Evolutionary conservation across 805 yeast genomes (phyloP).

Genomic region (Spathaspora boniae): DNA sequence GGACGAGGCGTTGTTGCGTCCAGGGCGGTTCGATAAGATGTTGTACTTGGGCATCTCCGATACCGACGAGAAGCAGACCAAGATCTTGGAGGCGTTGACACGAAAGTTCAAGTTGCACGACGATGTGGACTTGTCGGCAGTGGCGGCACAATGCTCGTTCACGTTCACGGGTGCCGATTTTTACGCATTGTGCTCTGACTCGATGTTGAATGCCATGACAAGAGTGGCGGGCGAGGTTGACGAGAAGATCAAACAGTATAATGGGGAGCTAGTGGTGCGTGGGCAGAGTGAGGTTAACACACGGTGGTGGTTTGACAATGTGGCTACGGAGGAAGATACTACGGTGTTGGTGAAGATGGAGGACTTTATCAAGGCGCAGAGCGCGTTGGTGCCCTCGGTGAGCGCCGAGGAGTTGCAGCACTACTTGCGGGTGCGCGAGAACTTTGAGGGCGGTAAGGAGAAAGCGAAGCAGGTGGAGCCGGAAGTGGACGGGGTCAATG

Average conservation of each 20-base stretch:
- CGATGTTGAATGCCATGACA: conserved; percentile 95
- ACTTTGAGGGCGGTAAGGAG: conserved; percentile 70
- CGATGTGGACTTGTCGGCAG: conserved; percentile 51
- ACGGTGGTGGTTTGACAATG: conserved; percentile 88
- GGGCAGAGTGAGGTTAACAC: conserved; percentile 51
- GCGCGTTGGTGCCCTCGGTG: conserved; percentile 76
- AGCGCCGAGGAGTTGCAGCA: conserved; percentile 84
- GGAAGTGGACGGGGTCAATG: conserved; percentile 7
- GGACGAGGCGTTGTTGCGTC: conserved; percentile 90
- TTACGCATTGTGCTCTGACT: conserved; percentile 92
- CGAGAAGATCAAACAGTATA: conserved; percentile 51
- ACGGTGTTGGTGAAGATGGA: conserved; percentile 63
- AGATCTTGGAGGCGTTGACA: conserved; percentile 83
- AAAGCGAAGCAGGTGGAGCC: conserved; percentile 16
- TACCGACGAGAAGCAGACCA: conserved; percentile 82
- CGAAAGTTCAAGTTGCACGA: conserved; percentile 67
- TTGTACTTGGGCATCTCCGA: conserved; percentile 90
- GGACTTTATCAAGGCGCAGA: conserved; percentile 77
- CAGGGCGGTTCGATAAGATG: conserved; percentile 95
- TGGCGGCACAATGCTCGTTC: conserved; percentile 75
- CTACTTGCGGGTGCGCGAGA: conserved; percentile 71
- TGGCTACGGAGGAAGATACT: conserved; percentile 64
- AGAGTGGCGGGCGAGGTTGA: conserved; percentile 80
- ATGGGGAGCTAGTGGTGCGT: conserved; percentile 25
- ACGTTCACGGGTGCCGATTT: conserved; percentile 98